phyloP scores from a whole-genome alignment of 202 grass and related monocot species.

The Elaeis oleifera region DNA sequence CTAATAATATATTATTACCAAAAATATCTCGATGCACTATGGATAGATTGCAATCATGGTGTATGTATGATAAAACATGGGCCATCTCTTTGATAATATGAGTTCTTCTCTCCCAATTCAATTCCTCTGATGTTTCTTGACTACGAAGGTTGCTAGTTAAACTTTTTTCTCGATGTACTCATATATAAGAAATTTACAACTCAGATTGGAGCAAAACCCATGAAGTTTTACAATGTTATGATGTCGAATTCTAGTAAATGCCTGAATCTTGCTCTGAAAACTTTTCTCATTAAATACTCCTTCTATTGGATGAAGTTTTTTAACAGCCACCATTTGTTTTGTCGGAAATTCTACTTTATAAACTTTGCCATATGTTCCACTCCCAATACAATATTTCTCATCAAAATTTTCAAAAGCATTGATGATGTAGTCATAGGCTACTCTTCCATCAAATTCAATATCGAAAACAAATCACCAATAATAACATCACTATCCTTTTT shows the following conservation, averaged over 20 bases:
- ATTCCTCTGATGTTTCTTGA: not conserved
- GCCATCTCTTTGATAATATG: conserved; percentile 23
- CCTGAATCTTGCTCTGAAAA: conserved; percentile 17
- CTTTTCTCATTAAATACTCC: not conserved
- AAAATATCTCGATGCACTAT: conserved; percentile 26
- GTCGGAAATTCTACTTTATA: not conserved
- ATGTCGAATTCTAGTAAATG: conserved; percentile 20
- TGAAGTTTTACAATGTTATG: conserved; percentile 28
- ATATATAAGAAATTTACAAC: conserved; percentile 21
- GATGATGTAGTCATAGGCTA: not conserved
- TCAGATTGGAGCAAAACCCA: conserved; percentile 11
- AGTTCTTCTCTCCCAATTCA: conserved; percentile 23
- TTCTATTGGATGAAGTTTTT: conserved; percentile 9
- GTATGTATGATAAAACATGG: conserved; percentile 25
- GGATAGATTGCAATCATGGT: conserved; percentile 15
- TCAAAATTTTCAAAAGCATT: not conserved
- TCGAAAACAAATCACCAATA: too few species aligned
- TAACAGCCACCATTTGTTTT: conserved; percentile 6
- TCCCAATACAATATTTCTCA: not conserved
- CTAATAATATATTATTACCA: conserved; percentile 29
- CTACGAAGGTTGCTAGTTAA: conserved; percentile 11
- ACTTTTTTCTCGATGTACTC: conserved; percentile 22
- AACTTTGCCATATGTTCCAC: conserved; percentile 1
- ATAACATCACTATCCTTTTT: too few species aligned
- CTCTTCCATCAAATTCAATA: too few species aligned